Evolutionary conservation across 306 rosid species (phyloP).

Genomic region (Glycine latifolia): DNA sequence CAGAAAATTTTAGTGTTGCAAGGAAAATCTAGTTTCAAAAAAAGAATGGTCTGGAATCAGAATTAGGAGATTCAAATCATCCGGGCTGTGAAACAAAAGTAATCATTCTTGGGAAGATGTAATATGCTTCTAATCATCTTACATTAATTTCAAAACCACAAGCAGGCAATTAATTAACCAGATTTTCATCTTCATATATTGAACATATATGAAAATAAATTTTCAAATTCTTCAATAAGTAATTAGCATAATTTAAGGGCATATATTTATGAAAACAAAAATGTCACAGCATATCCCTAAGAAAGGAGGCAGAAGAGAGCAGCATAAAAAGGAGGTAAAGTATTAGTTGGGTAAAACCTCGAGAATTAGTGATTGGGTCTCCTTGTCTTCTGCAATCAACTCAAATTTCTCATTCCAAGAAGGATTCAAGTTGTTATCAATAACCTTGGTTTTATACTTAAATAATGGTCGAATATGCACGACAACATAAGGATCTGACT

Average conservation of each 20-base stretch:
- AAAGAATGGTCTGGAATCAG: not conserved
- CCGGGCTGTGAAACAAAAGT: not conserved
- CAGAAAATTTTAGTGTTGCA: not conserved
- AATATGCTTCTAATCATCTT: conserved; percentile 4
- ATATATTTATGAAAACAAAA: conserved; percentile 2
- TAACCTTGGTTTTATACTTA: conserved; percentile 87
- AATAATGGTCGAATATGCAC: conserved; percentile 75
- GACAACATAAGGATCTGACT: conserved; percentile 92
- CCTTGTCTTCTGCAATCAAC: conserved; percentile 94
- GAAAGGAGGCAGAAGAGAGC: not conserved
- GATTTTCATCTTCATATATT: conserved; percentile 28
- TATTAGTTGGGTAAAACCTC: conserved; percentile 66
- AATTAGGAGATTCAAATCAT: conserved; percentile 11
- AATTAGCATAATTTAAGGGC: conserved; percentile 7
- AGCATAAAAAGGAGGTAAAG: not conserved
- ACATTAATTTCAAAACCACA: not conserved
- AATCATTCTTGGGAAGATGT: conserved; percentile 8
- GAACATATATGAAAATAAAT: not conserved
- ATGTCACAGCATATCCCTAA: conserved; percentile 18
- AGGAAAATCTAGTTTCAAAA: conserved; percentile 13
- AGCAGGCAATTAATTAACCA: not conserved
- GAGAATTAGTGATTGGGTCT: conserved; percentile 80
- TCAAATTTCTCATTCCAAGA: conserved; percentile 80
- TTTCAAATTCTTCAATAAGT: not conserved
- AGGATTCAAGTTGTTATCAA: conserved; percentile 94